Conservation (phyloP, 805 yeast species). For the Suhomyces sp. region DNA sequence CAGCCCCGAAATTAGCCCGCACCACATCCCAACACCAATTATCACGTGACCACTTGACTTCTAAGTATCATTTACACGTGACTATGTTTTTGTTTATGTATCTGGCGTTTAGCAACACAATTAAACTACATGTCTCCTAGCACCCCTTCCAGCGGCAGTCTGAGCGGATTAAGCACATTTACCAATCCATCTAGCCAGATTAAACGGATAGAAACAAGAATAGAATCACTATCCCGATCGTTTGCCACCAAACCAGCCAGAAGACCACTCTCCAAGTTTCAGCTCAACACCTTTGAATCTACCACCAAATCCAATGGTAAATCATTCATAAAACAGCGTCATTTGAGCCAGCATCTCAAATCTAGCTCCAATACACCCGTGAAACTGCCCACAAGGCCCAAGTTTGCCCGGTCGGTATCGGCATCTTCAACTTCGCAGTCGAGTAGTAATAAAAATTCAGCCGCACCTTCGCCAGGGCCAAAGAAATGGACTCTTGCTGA, state of each 20-base stretch:
- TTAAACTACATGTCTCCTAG: neutral
- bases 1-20: neutral
- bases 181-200: slow-evolving; percentile 12
- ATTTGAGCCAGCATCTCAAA: neutral
- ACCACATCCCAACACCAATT: no score
- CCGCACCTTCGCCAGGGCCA: neutral
- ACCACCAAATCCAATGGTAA: neutral
- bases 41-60: neutral
- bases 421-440: neutral
- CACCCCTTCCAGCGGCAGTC: neutral
- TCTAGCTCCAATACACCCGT: neutral
- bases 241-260: slow-evolving; percentile 6
- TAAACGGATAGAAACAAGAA: slow-evolving; percentile 19
- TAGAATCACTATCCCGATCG: slow-evolving; percentile 17
- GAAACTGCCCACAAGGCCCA: slow-evolving; percentile 3
- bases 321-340: slow-evolving; percentile 1
- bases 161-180: neutral
- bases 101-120: neutral
- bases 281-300: slow-evolving; percentile 12
- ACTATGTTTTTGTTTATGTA: neutral
- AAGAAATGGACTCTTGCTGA: slow-evolving; percentile 43
- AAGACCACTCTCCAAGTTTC: slow-evolving; percentile 15
- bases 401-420: neutral
- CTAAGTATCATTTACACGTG: no score
- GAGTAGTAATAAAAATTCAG: neutral